Evolutionary conservation across 345 rosid species (phyloP).

Genomic region (Populus pruinosa): DNA sequence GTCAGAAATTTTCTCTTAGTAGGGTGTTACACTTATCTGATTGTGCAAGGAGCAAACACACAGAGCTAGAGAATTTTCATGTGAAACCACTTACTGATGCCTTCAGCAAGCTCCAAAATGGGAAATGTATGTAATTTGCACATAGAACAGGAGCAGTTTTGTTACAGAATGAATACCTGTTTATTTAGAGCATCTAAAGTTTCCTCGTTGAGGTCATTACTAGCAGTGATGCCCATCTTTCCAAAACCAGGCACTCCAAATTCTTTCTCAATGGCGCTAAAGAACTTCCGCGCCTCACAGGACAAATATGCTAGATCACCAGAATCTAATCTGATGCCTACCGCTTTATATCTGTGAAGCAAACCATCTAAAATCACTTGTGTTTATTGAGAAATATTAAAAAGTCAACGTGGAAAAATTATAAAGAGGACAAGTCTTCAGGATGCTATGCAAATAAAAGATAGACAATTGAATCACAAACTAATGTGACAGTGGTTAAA

Average conservation of each 20-base stretch:
- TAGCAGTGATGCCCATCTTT: conserved; percentile 74
- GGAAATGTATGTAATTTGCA: background rate
- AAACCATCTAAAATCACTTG: conserved; percentile 19
- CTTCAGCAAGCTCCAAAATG: background rate
- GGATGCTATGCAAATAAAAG: background rate
- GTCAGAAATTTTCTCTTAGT: background rate
- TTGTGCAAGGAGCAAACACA: background rate
- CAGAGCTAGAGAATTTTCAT: background rate
- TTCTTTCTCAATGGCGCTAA: conserved; percentile 61
- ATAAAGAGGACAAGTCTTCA: background rate
- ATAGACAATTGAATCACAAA: conserved; percentile 2
- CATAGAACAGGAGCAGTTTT: background rate
- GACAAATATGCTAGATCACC: conserved; percentile 95
- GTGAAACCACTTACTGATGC: background rate
- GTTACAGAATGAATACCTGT: conserved; percentile 47
- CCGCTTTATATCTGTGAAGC: conserved; percentile 69
- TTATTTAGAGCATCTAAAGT: conserved; percentile 92
- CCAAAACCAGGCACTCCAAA: conserved; percentile 63
- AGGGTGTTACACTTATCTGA: background rate
- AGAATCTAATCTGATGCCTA: conserved; percentile 90
- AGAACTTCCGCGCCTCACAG: conserved; percentile 70
- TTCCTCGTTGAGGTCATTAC: conserved; percentile 96
- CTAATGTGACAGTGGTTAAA: background rate
- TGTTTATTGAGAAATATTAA: background rate
- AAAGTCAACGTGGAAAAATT: background rate